phyloP scores from a whole-genome alignment of 805 yeast genomes.

The Cyberlindnera xylosilytica region DNA sequence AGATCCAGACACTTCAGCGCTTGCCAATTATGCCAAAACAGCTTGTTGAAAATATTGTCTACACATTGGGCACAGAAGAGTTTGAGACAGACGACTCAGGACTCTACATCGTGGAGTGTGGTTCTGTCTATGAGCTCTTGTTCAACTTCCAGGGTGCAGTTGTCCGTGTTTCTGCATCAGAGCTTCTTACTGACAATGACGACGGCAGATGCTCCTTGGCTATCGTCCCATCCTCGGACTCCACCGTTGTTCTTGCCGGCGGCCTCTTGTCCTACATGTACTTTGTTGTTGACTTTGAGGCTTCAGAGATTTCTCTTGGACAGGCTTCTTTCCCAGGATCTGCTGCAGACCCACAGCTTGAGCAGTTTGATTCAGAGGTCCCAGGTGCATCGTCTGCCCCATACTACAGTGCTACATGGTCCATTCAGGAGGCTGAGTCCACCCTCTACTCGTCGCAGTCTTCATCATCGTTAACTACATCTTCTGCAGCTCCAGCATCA shows the following conservation, averaged over 20 bases:
- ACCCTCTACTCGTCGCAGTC: background rate
- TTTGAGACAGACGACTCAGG: conserved; percentile 8
- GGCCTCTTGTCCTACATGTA: conserved; percentile 13
- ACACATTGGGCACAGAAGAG: conserved; percentile 4
- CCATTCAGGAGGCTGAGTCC: conserved; percentile 3
- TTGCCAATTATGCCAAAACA: conserved; percentile 13
- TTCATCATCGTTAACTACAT: background rate
- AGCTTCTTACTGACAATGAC: conserved; percentile 10
- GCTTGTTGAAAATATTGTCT: conserved; percentile 8
- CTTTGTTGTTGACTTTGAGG: conserved; percentile 13
- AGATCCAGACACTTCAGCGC: conserved; percentile 7
- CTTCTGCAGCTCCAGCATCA: background rate
- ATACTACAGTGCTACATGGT: conserved; percentile 6
- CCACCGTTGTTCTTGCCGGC: conserved; percentile 13
- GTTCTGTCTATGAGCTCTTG: conserved; percentile 1
- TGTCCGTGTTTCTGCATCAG: conserved; percentile 9
- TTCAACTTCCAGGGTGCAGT: conserved; percentile 17
- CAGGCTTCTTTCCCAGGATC: conserved; percentile 17
- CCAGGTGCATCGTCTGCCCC: conserved; percentile 11
- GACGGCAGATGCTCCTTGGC: conserved; percentile 16
- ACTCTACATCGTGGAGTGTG: conserved; percentile 12
- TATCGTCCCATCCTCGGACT: conserved; percentile 8
- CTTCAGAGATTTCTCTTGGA: conserved; percentile 12
- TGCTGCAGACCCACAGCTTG: conserved; percentile 6
- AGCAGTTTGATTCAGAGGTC: background rate